phyloP scores from a whole-genome alignment of 805 yeast species.

The Myxozyma kluyveri region DNA sequence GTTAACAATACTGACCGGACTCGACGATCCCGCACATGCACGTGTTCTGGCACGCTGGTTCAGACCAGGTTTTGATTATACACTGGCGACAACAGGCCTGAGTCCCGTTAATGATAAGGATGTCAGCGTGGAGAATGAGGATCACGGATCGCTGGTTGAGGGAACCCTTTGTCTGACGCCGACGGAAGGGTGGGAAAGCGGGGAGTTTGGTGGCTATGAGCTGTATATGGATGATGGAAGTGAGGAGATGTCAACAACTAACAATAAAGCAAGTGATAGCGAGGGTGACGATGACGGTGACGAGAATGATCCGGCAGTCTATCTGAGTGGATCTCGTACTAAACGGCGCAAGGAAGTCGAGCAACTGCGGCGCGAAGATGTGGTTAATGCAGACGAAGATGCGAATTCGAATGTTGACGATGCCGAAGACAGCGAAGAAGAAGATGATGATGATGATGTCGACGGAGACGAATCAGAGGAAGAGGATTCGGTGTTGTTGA shows the following conservation, averaged over 20 bases:
- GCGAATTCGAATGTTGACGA: conserved; percentile 44
- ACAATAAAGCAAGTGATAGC: conserved; percentile 54
- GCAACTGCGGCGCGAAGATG: conserved; percentile 12
- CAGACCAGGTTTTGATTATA: conserved; percentile 93
- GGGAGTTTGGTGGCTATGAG: conserved; percentile 90
- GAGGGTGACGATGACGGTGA: conserved; percentile 44
- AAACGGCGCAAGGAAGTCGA: conserved; percentile 18
- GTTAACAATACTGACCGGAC: conserved; percentile 59
- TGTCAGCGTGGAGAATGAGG: conserved; percentile 36
- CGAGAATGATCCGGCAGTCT: conserved; percentile 32
- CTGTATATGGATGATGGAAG: conserved; percentile 61
- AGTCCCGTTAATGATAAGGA: conserved; percentile 33
- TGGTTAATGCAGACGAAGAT: conserved; percentile 37
- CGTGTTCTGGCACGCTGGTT: conserved; percentile 77
- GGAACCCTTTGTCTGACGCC: conserved; percentile 84
- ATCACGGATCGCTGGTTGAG: conserved; percentile 58
- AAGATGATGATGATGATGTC: conserved; percentile 57
- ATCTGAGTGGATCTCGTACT: conserved; percentile 21
- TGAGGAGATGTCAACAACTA: no score
- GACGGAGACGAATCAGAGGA: conserved; percentile 58
- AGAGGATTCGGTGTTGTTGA: conserved; percentile 73
- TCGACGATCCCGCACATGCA: conserved; percentile 56
- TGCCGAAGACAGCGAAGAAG: conserved; percentile 37
- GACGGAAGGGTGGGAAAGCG: conserved; percentile 68
- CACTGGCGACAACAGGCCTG: conserved; percentile 66